Conservation (phyloP, 768 basidiomycete species). For the Mycena leptocephala region DNA sequence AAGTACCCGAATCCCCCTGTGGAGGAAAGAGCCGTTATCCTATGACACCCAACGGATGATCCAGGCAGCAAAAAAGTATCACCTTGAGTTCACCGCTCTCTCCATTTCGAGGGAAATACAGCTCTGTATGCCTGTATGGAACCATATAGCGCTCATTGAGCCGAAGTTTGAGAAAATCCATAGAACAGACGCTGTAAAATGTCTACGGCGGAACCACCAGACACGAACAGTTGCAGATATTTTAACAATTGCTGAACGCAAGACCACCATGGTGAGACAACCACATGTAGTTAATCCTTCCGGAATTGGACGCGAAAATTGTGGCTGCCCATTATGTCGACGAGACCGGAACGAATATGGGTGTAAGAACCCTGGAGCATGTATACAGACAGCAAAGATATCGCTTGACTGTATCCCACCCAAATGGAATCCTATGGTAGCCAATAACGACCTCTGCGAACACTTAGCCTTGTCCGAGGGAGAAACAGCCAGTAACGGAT, state of each 20-base stretch:
- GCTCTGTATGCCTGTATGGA: no score
- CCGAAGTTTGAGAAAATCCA: no score
- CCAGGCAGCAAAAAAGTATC: no score
- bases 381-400: no score
- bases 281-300: constrained; percentile 6
- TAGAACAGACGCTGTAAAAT: not conserved
- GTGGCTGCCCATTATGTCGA: not conserved
- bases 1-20: not conserved
- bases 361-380: not conserved
- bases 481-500: not conserved
- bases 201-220: not conserved
- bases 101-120: no score
- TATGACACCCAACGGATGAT: no score
- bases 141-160: no score
- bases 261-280: not conserved
- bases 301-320: no score
- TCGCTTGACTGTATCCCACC: not conserved
- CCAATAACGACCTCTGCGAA: not conserved
- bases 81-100: no score
- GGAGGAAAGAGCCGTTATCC: not conserved
- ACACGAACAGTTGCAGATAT: not conserved
- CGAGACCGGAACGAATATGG: not conserved
- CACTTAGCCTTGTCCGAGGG: not conserved
- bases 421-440: constrained; percentile 10
- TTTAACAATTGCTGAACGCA: not conserved